A percentile compares a stretch with the other conserved stretches of the same genome.
Evolutionary conservation across 2,329 filamentous ascomycete genomes (phyloP).

Genomic region (Aureobasidium mangrovei): DNA sequence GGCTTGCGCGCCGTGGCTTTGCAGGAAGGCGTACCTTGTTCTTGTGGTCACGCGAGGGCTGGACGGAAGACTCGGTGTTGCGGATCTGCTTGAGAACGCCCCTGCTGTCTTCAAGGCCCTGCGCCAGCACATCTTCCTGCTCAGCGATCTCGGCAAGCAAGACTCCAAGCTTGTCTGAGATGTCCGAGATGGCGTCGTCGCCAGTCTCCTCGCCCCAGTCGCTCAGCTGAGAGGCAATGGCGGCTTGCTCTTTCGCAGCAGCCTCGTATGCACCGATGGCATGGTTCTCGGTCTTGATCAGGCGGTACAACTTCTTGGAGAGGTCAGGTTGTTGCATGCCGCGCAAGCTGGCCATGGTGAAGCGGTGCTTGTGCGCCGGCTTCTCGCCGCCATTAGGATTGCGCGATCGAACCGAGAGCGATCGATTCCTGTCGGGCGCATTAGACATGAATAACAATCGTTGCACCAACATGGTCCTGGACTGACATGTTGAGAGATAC

Average conservation of each 20-base stretch:
- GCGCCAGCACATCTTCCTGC: slow-evolving; percentile 82
- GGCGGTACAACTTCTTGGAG: slow-evolving; percentile 75
- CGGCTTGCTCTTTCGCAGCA: slow-evolving; percentile 73
- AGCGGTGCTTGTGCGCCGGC: slow-evolving; percentile 53
- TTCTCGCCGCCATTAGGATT: slow-evolving; percentile 40
- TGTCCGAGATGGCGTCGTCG: slow-evolving; percentile 78
- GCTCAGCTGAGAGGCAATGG: slow-evolving; percentile 81
- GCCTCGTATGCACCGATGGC: slow-evolving; percentile 76
- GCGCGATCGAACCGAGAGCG: slow-evolving; percentile 63
- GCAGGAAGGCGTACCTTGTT: slow-evolving; percentile 45
- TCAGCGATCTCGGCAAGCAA: slow-evolving; percentile 86
- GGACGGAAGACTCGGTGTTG: slow-evolving; percentile 91
- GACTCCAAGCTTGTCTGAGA: slow-evolving; percentile 93
- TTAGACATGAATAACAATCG: slow-evolving; percentile 3
- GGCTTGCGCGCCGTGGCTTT: background rate
- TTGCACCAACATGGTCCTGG: background rate
- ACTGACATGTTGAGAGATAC: slow-evolving; percentile 1
- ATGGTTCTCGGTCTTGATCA: slow-evolving; percentile 93
- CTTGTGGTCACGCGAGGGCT: slow-evolving; percentile 82
- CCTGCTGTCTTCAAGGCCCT: slow-evolving; percentile 78
- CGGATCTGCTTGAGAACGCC: slow-evolving; percentile 79
- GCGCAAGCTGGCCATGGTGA: slow-evolving; percentile 79
- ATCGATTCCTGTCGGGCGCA: slow-evolving; percentile 37
- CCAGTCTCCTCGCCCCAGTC: slow-evolving; percentile 92
- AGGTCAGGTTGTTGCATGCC: slow-evolving; percentile 80